Evolutionary conservation across 139 green algal genomes (phyloP).

Genomic region (Closterium sp.): DNA sequence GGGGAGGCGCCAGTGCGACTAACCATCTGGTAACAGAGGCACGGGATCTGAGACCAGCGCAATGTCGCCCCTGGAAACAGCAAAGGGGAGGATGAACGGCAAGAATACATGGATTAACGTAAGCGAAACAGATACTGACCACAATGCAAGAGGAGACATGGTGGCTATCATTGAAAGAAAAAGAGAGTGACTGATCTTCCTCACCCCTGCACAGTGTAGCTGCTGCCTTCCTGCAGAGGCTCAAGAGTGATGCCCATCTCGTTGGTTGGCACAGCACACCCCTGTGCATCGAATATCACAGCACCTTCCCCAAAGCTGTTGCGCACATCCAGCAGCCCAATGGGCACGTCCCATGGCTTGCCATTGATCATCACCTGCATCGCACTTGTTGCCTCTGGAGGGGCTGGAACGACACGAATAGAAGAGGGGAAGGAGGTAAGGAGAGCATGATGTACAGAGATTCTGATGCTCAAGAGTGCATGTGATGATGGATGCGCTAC

Average conservation of each 20-base stretch:
- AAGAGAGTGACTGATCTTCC: not conserved
- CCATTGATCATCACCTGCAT: constrained; percentile 45
- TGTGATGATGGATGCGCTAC: not conserved
- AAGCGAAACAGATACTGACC: not conserved
- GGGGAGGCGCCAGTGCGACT: not conserved
- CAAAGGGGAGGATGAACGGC: not conserved
- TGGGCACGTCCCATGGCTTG: constrained; percentile 33
- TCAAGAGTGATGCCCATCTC: constrained; percentile 14
- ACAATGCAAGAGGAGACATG: too few relatives aligned
- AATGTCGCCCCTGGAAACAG: not conserved
- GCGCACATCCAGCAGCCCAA: constrained; percentile 26
- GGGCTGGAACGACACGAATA: not conserved
- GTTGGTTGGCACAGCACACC: constrained; percentile 10
- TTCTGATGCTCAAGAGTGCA: too few relatives aligned
- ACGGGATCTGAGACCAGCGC: not conserved
- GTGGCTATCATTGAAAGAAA: too few relatives aligned
- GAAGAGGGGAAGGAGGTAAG: not conserved
- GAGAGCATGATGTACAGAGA: not conserved
- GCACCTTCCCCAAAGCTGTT: constrained; percentile 25
- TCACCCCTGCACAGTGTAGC: constrained; percentile 29
- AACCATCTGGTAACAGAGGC: not conserved
- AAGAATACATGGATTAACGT: not conserved
- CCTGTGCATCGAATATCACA: constrained; percentile 9
- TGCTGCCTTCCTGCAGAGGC: constrained; percentile 9
- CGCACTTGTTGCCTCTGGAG: not conserved